Conservation (phyloP, 768 basidiomycete species). For the Tylopilus felleus region DNA sequence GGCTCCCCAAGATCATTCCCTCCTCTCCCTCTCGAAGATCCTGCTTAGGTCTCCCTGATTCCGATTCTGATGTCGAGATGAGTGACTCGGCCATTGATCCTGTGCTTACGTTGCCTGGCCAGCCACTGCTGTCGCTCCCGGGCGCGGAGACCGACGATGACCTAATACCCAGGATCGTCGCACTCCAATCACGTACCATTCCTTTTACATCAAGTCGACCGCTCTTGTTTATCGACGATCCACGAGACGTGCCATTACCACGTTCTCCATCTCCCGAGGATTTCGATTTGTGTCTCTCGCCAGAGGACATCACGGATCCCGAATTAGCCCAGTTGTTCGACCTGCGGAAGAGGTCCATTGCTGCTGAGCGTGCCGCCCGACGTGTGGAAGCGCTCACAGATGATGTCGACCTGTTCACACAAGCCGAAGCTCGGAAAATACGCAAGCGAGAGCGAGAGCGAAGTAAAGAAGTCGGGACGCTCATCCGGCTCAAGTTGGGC, state of each 20-base stretch:
- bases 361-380: conserved; percentile 32
- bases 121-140: conserved; percentile 36
- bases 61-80: conserved; percentile 24
- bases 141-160: conserved; percentile 43
- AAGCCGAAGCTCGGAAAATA: conserved; percentile 41
- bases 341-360: conserved; percentile 36
- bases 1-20: conserved; percentile 17
- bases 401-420: conserved; percentile 36
- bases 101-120: conserved; percentile 16
- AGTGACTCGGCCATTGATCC: conserved; percentile 16
- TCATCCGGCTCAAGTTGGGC: conserved; percentile 54
- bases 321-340: conserved; percentile 40
- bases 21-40: conserved; percentile 30
- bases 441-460: conserved; percentile 54
- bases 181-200: conserved; percentile 1
- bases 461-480: conserved; percentile 50
- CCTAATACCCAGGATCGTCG: conserved; percentile 33
- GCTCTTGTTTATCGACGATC: conserved; percentile 43
- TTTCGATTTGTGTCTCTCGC: conserved; percentile 35
- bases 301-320: conserved; percentile 34
- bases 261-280: conserved; percentile 45
- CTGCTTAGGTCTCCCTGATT: conserved; percentile 27
- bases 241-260: conserved; percentile 35
- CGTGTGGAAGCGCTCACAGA: conserved; percentile 32
- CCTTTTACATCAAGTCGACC: conserved; percentile 21